Conservation (phyloP, 208 protist genomes). For the Trypanosoma melophagium region DNA sequence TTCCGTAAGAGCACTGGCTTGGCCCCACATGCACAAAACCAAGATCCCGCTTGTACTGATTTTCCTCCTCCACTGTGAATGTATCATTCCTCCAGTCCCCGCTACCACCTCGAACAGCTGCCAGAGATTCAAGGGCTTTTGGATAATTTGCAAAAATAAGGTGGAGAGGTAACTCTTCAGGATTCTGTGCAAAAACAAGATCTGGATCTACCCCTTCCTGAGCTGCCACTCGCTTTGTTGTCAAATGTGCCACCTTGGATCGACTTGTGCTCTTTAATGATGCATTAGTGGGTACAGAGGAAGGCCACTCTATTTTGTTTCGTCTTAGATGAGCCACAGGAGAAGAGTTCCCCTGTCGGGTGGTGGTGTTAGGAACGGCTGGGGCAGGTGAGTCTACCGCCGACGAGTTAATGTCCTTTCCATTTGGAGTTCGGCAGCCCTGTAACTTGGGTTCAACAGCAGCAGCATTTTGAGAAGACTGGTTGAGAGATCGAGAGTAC, state of each 20-base stretch:
- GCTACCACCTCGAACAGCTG: constrained; percentile 66
- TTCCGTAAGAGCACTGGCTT: constrained; percentile 65
- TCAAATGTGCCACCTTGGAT: constrained; percentile 77
- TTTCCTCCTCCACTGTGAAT: constrained; percentile 79
- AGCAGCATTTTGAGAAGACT: background rate
- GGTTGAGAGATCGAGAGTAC: constrained; percentile 14
- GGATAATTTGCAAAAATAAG: constrained; percentile 74
- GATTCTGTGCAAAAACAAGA: constrained; percentile 79
- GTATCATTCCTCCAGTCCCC: constrained; percentile 84
- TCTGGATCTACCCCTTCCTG: constrained; percentile 83
- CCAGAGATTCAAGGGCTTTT: constrained; percentile 68
- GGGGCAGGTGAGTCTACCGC: constrained; percentile 20
- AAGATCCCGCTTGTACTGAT: constrained; percentile 79
- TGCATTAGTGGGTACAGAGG: constrained; percentile 69
- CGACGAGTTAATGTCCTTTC: background rate
- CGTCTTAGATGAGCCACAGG: constrained; percentile 29
- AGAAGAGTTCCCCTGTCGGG: constrained; percentile 14
- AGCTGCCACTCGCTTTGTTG: constrained; percentile 65
- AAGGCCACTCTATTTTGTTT: constrained; percentile 66
- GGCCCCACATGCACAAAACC: constrained; percentile 58
- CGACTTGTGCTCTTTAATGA: constrained; percentile 80
- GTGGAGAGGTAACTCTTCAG: constrained; percentile 69
- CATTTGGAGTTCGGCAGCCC: constrained; percentile 10
- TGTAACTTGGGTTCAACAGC: constrained; percentile 12
- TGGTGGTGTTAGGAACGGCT: constrained; percentile 20